A percentile compares a stretch with the other conserved stretches of the same genome.
phyloP scores from a whole-genome alignment of 2,329 filamentous ascomycete species.

The Pezizomycotina sp. region DNA sequence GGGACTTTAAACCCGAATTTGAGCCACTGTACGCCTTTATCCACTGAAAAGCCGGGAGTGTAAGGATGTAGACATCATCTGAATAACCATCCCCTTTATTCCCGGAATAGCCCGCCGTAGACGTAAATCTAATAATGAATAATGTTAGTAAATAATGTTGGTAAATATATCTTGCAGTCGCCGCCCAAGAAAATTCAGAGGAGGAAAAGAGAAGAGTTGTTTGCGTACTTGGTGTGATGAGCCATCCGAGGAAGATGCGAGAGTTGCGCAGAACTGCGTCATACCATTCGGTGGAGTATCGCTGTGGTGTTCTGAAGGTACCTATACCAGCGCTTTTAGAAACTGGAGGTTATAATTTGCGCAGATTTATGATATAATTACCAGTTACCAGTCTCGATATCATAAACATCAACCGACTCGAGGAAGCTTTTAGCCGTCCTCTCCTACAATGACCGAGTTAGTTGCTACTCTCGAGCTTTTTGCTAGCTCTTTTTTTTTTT shows the following conservation, averaged over 20 bases:
- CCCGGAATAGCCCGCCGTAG: constrained; percentile 20
- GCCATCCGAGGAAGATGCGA: constrained; percentile 21
- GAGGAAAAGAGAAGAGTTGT: neutral
- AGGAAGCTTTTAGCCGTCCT: constrained; percentile 19
- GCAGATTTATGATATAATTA: constrained; percentile 16
- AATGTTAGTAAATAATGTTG: neutral
- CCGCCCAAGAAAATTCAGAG: constrained; percentile 1
- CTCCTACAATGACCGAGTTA: constrained; percentile 5
- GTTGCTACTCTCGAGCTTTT: neutral
- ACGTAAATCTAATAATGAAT: constrained; percentile 21
- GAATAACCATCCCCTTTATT: no score
- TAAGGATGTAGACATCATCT: constrained; percentile 24
- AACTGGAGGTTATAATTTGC: constrained; percentile 4
- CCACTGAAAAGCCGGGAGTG: constrained; percentile 25
- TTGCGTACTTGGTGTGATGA: constrained; percentile 16
- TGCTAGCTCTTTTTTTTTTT: constrained; percentile 7
- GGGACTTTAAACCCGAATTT: constrained; percentile 16
- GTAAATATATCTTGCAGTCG: neutral
- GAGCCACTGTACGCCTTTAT: constrained; percentile 22
- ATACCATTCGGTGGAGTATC: constrained; percentile 20
- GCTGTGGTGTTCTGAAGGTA: constrained; percentile 22
- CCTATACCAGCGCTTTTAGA: constrained; percentile 6
- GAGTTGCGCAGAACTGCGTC: constrained; percentile 22
- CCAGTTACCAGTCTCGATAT: constrained; percentile 22
- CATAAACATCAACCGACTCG: constrained; percentile 21